Percentiles rank a stretch among this genome's conserved stretches.
phyloP scores from a whole-genome alignment of 2,329 filamentous ascomycete genomes.

The Aspergillus pseudoterreus region DNA sequence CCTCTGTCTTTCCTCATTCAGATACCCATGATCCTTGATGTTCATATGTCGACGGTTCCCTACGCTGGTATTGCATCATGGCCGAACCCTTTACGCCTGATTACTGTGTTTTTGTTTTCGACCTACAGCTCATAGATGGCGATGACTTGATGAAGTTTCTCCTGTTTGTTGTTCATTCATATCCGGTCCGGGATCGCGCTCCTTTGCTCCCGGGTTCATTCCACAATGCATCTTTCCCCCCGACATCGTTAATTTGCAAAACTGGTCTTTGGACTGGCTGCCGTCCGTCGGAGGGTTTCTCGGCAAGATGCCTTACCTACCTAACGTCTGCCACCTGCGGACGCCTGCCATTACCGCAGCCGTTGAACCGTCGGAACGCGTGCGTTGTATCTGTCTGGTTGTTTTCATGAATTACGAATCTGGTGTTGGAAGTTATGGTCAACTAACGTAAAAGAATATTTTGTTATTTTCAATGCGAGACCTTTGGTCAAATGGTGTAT shows the following conservation, averaged over 20 bases:
- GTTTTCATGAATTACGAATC: neutral
- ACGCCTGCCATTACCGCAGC: no score
- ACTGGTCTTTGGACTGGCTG: neutral
- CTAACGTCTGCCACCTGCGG: no score
- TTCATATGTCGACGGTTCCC: constrained; percentile 15
- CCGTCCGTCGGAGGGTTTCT: neutral
- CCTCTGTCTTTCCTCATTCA: constrained; percentile 25
- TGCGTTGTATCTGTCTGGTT: no score
- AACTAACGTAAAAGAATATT: neutral
- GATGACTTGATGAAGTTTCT: constrained; percentile 18
- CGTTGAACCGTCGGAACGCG: no score
- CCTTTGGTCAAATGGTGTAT: constrained; percentile 1
- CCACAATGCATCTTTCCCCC: constrained; percentile 8
- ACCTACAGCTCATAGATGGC: constrained; percentile 22
- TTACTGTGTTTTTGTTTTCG: constrained; percentile 7
- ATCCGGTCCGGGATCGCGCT: constrained; percentile 4
- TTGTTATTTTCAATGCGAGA: neutral
- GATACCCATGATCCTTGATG: constrained; percentile 24
- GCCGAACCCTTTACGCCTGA: constrained; percentile 7
- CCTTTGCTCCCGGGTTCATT: constrained; percentile 4
- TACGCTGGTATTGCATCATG: constrained; percentile 18
- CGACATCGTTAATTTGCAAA: constrained; percentile 1
- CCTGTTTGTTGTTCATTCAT: constrained; percentile 2
- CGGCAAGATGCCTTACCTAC: no score
- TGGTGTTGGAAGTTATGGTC: neutral